Evolutionary conservation across 2,329 filamentous ascomycete species (phyloP), one percentile per base, ranked within the genome.

Genomic region (Xylariaceae sp.): DNA sequence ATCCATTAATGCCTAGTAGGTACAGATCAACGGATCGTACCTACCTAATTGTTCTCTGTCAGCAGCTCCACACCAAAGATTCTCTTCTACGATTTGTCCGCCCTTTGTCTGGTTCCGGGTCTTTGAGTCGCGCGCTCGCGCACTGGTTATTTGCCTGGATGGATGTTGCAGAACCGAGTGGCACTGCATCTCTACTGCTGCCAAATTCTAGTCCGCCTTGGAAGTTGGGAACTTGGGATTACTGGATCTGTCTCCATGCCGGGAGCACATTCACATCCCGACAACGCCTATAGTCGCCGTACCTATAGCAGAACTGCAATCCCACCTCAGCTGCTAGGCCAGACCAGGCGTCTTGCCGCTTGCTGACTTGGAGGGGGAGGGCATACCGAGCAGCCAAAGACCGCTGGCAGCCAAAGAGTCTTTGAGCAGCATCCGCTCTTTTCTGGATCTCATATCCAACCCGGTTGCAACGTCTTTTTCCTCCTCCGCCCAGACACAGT

Each of bases 361-460:
- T 41, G 41, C 41, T 43, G 21, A 43, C 41, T 43, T 43, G 41
- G 41, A 19, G 21, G 41, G 21, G 36, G 10, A 34, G 32, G n/a
- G 36, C n/a, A 34, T 13, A 41, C 9, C 39, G 43, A 19, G 41
- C 39, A 47, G 40, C 51, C 52, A 56, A 57, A 57, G 51, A 45
- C 37, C 32, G 46, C 47, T 48, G 55, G 53, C 53, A 51, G 50
- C 52, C 57, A 49, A 53, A 50, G 53, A 49, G 56, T 49, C 53
- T 47, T 49, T 51, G 49, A 47, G 43, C 47, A 51, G 46, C 51
- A 46, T 49, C 49, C 49, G 51, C 53, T 50, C 52, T 53, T 54
- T 51, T 49, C 46, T 49, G 41, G 43, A 42, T 53, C 51, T 8
- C 52, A 53, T 50, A 45, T 29, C 34, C 56, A 54, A 39, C 30